Percentiles rank a stretch among this genome's conserved stretches.
Conservation (phyloP, 345 rosid species). For the Eucalyptus microcorys region DNA sequence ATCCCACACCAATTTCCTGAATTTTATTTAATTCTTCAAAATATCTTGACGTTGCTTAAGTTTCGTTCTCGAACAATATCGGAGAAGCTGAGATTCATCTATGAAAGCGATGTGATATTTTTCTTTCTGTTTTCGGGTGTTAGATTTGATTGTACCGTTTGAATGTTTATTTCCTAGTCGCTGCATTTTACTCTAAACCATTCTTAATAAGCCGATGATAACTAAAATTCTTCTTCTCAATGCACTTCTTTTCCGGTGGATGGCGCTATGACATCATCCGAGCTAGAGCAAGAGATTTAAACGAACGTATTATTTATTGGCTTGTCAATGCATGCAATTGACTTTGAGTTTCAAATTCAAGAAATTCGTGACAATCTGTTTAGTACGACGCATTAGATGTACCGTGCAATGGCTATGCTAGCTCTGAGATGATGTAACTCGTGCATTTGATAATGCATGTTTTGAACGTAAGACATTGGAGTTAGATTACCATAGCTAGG, state of each 20-base stretch:
- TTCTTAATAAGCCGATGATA: background rate
- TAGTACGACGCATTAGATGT: background rate
- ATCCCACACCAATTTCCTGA: background rate
- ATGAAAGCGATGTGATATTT: background rate
- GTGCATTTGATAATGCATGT: background rate
- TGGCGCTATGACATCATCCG: background rate
- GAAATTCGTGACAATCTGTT: fast-evolving
- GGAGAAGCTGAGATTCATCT: background rate
- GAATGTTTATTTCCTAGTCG: background rate
- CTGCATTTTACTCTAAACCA: background rate
- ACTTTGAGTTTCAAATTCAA: background rate
- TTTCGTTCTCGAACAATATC: background rate
- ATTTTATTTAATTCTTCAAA: background rate
- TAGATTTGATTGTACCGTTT: background rate
- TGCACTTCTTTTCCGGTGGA: background rate
- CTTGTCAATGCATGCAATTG: background rate
- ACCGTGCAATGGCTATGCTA: background rate
- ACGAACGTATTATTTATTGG: background rate
- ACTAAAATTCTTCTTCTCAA: background rate
- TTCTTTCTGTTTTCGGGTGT: background rate
- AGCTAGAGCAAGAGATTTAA: background rate
- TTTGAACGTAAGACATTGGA: background rate
- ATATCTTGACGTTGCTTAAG: background rate
- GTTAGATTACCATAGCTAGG: background rate
- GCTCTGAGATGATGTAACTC: background rate